phyloP scores from a whole-genome alignment of 306 rosid genomes.

The Dalbergia cochinchinensis region DNA sequence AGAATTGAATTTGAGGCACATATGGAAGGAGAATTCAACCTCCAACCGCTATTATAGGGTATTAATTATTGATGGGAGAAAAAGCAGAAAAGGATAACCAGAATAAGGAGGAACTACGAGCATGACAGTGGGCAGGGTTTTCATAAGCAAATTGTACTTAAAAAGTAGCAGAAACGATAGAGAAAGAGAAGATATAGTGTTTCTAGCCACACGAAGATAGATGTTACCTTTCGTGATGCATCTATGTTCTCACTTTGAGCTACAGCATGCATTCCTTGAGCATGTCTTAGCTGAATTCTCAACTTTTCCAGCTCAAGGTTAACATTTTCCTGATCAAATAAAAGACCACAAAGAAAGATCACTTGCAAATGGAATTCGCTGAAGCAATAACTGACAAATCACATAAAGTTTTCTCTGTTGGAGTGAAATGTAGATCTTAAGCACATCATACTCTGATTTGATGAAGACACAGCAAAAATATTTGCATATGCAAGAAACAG shows the following conservation, averaged over 20 bases:
- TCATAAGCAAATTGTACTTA: not conserved
- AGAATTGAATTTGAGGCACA: conserved; percentile 19
- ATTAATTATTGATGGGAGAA: conserved; percentile 5
- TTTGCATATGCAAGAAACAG: conserved; percentile 28
- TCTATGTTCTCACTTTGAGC: conserved; percentile 79
- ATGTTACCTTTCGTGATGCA: conserved; percentile 78
- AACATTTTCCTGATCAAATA: conserved; percentile 66
- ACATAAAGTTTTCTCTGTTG: not conserved
- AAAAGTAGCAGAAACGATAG: conserved; percentile 24
- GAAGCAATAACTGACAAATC: conserved; percentile 13
- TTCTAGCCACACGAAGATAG: conserved; percentile 30
- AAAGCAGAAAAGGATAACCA: not conserved
- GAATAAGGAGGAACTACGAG: conserved; percentile 6
- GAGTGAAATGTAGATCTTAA: not conserved
- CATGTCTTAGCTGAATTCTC: conserved; percentile 88
- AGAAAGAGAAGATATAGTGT: conserved; percentile 27
- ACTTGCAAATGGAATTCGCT: conserved; percentile 17
- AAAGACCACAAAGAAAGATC: conserved; percentile 35
- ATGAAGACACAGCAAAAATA: conserved; percentile 9
- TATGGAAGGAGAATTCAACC: conserved; percentile 11
- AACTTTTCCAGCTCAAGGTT: conserved; percentile 85
- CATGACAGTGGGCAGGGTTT: not conserved
- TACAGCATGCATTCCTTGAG: conserved; percentile 82
- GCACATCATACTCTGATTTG: not conserved
- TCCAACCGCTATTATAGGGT: conserved; percentile 19